Conservation (phyloP, 495 filamentous ascomycete species). For the Annulohypoxylon stygium region DNA sequence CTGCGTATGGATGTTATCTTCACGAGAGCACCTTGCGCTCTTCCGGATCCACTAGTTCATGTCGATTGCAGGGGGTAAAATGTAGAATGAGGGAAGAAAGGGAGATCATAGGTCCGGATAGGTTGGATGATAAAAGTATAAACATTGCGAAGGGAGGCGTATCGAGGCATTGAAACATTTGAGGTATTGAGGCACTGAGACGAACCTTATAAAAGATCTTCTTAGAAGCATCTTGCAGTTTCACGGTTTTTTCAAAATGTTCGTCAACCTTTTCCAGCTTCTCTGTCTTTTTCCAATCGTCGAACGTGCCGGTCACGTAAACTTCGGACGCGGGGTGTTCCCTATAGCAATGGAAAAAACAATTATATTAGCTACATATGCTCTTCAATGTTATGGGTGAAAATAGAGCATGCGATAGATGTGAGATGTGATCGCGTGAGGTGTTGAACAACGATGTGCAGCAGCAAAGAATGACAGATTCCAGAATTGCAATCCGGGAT, state of each 20-base stretch:
- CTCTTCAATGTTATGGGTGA: slow-evolving; percentile 23
- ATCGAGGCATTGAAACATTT: neutral
- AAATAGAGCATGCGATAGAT: neutral
- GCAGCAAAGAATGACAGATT: slow-evolving; percentile 22
- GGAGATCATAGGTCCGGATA: neutral
- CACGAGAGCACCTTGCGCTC: slow-evolving; percentile 31
- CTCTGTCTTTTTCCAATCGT: slow-evolving; percentile 89
- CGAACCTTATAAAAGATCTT: slow-evolving; percentile 89
- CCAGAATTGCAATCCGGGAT: slow-evolving; percentile 24
- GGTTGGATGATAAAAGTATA: slow-evolving; percentile 24
- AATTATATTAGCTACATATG: slow-evolving; percentile 29
- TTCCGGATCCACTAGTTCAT: slow-evolving; percentile 44
- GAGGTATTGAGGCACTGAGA: slow-evolving; percentile 30
- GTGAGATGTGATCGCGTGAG: slow-evolving; percentile 13
- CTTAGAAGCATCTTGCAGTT: slow-evolving; percentile 69
- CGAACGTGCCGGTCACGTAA: slow-evolving; percentile 95
- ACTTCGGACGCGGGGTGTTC: slow-evolving; percentile 83
- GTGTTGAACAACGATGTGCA: slow-evolving; percentile 8
- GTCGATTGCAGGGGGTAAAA: slow-evolving; percentile 48
- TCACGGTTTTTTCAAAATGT: slow-evolving; percentile 81
- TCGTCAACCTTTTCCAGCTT: slow-evolving; percentile 80
- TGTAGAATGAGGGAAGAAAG: slow-evolving; percentile 14
- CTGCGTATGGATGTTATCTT: neutral
- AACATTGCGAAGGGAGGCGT: slow-evolving; percentile 28
- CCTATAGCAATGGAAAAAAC: slow-evolving; percentile 61